Percentiles rank a stretch among this genome's conserved stretches.
phyloP scores from a whole-genome alignment of 1,139 yeast genomes.

The Kodamaea arcana region DNA sequence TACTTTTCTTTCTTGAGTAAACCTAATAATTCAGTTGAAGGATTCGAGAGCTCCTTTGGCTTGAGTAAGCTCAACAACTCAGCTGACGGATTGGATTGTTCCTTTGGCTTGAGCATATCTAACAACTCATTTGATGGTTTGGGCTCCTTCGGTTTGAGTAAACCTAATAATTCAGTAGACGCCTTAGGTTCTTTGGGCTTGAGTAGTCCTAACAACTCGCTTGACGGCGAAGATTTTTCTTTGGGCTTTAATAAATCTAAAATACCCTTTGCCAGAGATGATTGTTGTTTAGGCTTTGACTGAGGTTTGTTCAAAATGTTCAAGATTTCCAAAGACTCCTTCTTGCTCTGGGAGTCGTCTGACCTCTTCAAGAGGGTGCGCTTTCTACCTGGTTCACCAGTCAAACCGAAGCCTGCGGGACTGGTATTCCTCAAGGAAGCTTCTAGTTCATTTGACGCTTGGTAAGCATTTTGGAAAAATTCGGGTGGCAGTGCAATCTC shows the following conservation, averaged over 20 bases:
- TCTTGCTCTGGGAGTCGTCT: constrained; percentile 9
- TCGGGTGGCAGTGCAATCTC: neutral
- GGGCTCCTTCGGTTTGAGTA: neutral
- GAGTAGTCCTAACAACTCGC: constrained; percentile 7
- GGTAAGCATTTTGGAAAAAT: constrained; percentile 8
- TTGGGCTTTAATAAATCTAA: constrained; percentile 15
- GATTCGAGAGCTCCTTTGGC: neutral
- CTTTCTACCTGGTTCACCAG: constrained; percentile 23
- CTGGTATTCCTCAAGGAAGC: constrained; percentile 17
- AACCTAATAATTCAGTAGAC: neutral
- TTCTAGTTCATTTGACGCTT: constrained; percentile 29
- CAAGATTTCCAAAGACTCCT: constrained; percentile 33
- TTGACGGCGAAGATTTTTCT: constrained; percentile 8
- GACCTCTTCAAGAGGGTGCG: constrained; percentile 31
- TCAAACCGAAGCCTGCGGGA: constrained; percentile 6
- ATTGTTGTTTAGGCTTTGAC: constrained; percentile 9
- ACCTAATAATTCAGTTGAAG: constrained; percentile 15
- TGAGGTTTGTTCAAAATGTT: constrained; percentile 41
- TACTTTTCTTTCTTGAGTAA: constrained; percentile 13
- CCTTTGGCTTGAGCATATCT: constrained; percentile 21
- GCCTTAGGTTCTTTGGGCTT: neutral
- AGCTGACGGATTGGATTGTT: neutral
- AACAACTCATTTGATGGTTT: constrained; percentile 11
- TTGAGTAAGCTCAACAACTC: neutral
- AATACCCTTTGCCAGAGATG: constrained; percentile 10